Evolutionary conservation across 2,329 filamentous ascomycete genomes (phyloP).

Genomic region (Mycosphaerelloides madeirae): DNA sequence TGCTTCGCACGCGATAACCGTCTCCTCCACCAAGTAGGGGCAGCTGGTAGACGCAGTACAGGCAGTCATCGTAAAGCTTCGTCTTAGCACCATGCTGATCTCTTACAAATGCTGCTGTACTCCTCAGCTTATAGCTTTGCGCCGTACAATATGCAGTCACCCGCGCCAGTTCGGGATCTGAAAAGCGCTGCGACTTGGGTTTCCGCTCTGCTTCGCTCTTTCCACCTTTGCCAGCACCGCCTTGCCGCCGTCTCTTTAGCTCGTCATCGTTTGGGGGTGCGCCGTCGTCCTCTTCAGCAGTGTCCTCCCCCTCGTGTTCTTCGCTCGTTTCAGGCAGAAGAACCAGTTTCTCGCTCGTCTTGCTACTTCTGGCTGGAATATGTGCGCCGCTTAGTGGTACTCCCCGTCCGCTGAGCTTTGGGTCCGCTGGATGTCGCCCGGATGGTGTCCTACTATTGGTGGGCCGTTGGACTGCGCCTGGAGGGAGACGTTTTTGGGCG

Average conservation of each 20-base stretch:
- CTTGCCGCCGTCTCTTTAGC: slow-evolving; percentile 58
- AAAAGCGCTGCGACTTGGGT: slow-evolving; percentile 79
- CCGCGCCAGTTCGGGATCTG: slow-evolving; percentile 68
- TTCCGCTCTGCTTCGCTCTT: slow-evolving; percentile 94
- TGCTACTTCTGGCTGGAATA: slow-evolving; percentile 81
- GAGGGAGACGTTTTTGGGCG: slow-evolving; percentile 75
- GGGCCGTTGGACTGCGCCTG: slow-evolving; percentile 44
- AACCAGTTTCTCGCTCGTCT: slow-evolving; percentile 95
- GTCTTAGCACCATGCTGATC: slow-evolving; percentile 85
- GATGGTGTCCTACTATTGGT: slow-evolving; percentile 45
- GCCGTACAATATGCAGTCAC: slow-evolving; percentile 96
- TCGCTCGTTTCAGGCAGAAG: slow-evolving; percentile 75
- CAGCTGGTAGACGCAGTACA: slow-evolving; percentile 92
- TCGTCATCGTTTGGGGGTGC: slow-evolving; percentile 64
- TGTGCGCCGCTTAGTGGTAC: slow-evolving; percentile 34
- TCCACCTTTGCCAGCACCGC: slow-evolving; percentile 60
- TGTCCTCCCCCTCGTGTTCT: slow-evolving; percentile 46
- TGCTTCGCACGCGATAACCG: slow-evolving; percentile 82
- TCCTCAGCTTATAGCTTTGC: slow-evolving; percentile 83
- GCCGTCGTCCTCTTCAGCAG: slow-evolving; percentile 51
- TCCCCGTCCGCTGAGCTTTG: slow-evolving; percentile 53
- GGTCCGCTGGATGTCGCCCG: slow-evolving; percentile 49
- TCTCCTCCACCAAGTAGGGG: slow-evolving; percentile 80
- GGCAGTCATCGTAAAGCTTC: slow-evolving; percentile 95
- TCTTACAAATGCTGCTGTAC: slow-evolving; percentile 82